Base-by-base conservation (phyloP, 208 protist species). In the Lotmaria passim region DNA sequence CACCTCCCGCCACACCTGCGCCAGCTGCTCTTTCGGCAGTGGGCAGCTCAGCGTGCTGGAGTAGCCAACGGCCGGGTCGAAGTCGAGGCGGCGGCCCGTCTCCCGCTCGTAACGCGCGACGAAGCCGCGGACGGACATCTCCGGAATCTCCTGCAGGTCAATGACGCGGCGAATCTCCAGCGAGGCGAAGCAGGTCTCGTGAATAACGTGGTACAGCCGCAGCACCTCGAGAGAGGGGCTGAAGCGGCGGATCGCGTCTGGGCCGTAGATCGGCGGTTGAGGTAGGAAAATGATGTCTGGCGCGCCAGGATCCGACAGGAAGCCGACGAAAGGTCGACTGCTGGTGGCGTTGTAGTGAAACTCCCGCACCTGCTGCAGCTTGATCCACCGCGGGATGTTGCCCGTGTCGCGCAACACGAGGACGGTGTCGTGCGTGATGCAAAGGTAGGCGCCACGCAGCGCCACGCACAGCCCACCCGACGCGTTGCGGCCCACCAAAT, bases 351-450 rank as follows among this genome's bases (percentile, higher is more conserved):
- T 91, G 76, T 76, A 86, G 46, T 83, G 46, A 53, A 91, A 88
- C 46, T 73, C 73, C 2, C 73, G 71, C 55, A 88, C 79, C 47
- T 91, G 64, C 4, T 85, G 51, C 23, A 91, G 58, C 23, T 61
- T 79, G 23, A 88, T 79, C 85, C 85, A 91, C 15, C 74, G 78
- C 21, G 82, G 85, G 48, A 91, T 87, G 56, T 62, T 79, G 38
- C 82, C 85, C 28, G 75, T 86, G 62, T 87, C 68, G 30, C 80
- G 82, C 63, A 88, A 36, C 23, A 91, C 69, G 30, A 91, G 51
- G 0, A 91, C 71, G 44, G 74, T 91, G 64, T 91, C 85, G 69
- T 88, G 82, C 8, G 85, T 91, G 66, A 91, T 84, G 67, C 82
- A 91, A 26, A 91, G 69, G 57, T 85, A 88, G 31, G 75, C 67